A percentile compares a stretch with the other conserved stretches of the same genome.
Conservation (phyloP, 1,284 basidiomycete genomes). For the Coniferiporia weirii region DNA sequence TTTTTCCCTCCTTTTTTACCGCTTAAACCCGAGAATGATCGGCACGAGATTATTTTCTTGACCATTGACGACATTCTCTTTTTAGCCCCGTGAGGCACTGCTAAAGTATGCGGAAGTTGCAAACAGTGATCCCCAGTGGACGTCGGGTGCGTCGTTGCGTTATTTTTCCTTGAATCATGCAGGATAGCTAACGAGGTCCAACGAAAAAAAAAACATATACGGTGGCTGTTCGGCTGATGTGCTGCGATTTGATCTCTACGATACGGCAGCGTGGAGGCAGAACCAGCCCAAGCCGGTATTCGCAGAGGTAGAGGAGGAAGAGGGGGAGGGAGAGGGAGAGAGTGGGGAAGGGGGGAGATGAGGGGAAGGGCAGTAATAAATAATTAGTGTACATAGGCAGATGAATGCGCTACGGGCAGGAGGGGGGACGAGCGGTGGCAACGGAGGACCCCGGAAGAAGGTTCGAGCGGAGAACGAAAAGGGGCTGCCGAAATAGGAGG, state of each 20-base stretch:
- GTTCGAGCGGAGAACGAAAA: neutral
- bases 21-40: neutral
- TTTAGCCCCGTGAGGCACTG: conserved; percentile 89
- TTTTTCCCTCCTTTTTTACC: neutral
- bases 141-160: conserved; percentile 55
- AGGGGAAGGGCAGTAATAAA: conserved; percentile 24
- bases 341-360: conserved; percentile 35
- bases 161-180: conserved; percentile 4
- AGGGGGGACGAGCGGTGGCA: neutral
- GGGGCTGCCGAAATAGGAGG: neutral
- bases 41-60: neutral
- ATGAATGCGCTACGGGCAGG: conserved; percentile 9
- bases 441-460: neutral
- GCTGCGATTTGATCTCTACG: neutral
- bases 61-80: conserved; percentile 10
- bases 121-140: conserved; percentile 77
- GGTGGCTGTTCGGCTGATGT: conserved; percentile 44
- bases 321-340: conserved; percentile 52
- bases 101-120: conserved; percentile 85
- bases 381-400: neutral
- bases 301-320: conserved; percentile 44
- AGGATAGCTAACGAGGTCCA: conserved; percentile 17
- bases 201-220: conserved; percentile 30
- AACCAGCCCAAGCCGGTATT: conserved; percentile 82
- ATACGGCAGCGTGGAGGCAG: conserved; percentile 63